Percentiles rank a stretch among this genome's conserved stretches.
phyloP scores from a whole-genome alignment of 257 asterid genomes.

The Asclepias syriaca region DNA sequence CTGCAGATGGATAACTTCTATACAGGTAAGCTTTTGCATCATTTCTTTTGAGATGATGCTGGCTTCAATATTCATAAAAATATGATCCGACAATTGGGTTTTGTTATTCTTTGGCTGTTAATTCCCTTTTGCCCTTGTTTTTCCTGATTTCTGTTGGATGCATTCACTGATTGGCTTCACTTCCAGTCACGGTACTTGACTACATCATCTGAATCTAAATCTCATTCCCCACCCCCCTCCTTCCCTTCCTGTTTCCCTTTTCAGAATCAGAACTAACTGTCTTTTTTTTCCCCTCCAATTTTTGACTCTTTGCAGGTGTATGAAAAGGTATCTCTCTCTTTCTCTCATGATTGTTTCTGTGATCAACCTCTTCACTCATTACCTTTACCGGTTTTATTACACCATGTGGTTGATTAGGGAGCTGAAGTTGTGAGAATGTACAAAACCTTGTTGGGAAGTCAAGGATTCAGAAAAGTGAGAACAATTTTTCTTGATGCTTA shows the following conservation, averaged over 20 bases:
- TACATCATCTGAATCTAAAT: background rate
- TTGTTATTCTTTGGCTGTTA: slow-evolving; percentile 12
- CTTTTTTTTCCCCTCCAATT: slow-evolving; percentile 15
- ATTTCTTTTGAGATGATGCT: background rate
- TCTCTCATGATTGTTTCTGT: background rate
- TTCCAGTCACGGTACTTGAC: slow-evolving; percentile 67
- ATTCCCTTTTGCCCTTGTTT: slow-evolving; percentile 18
- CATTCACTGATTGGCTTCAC: slow-evolving; percentile 32
- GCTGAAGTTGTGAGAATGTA: slow-evolving; percentile 94
- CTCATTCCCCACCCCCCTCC: background rate
- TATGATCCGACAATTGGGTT: background rate
- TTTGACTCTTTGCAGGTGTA: slow-evolving; percentile 46
- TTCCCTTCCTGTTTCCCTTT: background rate
- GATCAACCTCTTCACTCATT: slow-evolving; percentile 2
- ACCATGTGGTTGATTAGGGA: slow-evolving; percentile 43
- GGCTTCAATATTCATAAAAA: slow-evolving; percentile 5
- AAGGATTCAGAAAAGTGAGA: slow-evolving; percentile 74
- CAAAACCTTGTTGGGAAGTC: slow-evolving; percentile 65
- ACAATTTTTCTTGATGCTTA: background rate
- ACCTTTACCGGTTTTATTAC: slow-evolving; percentile 10
- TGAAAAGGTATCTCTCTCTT: slow-evolving; percentile 47
- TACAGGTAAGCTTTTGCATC: slow-evolving; percentile 51
- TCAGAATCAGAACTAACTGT: slow-evolving; percentile 19
- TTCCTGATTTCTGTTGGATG: slow-evolving; percentile 20
- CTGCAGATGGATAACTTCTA: slow-evolving; percentile 86